phyloP scores from a whole-genome alignment of 257 asterid genomes.

The Lycium barbarum region DNA sequence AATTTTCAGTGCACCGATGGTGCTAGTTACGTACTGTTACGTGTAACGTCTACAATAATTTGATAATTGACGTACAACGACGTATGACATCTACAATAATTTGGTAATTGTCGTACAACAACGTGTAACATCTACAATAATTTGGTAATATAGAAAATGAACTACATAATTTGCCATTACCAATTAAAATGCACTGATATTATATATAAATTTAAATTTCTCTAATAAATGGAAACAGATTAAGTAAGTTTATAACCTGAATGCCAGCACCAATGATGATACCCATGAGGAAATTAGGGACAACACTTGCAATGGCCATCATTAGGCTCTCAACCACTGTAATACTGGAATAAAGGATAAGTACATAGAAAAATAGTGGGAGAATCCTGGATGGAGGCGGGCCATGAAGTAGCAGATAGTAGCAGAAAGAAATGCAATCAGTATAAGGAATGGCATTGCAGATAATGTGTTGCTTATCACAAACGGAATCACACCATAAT shows the following conservation, averaged over 20 bases:
- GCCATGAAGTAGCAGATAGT: conserved; percentile 96
- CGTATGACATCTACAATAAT: no score
- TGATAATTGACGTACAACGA: conserved; percentile 43
- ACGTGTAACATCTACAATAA: no score
- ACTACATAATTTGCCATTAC: no score
- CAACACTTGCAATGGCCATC: conserved; percentile 95
- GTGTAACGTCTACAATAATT: no score
- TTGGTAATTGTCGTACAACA: conserved; percentile 50
- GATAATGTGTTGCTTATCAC: conserved; percentile 92
- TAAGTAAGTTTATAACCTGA: conserved; percentile 48
- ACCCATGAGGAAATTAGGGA: conserved; percentile 95
- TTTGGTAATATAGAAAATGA: no score
- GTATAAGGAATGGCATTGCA: conserved; percentile 77
- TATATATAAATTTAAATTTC: no score
- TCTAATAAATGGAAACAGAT: no score
- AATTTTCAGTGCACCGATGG: no score
- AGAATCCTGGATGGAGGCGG: conserved; percentile 79
- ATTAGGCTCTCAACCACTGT: conserved; percentile 97
- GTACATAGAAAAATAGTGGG: conserved; percentile 80
- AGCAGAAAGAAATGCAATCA: conserved; percentile 80
- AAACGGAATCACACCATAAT: conserved; percentile 86
- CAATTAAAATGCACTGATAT: no score
- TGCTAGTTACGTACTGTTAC: background rate
- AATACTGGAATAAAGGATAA: conserved; percentile 81
- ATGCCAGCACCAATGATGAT: conserved; percentile 95